Base-by-base conservation (phyloP, 139 green algal species). In the Diplosphaera chodatii region DNA sequence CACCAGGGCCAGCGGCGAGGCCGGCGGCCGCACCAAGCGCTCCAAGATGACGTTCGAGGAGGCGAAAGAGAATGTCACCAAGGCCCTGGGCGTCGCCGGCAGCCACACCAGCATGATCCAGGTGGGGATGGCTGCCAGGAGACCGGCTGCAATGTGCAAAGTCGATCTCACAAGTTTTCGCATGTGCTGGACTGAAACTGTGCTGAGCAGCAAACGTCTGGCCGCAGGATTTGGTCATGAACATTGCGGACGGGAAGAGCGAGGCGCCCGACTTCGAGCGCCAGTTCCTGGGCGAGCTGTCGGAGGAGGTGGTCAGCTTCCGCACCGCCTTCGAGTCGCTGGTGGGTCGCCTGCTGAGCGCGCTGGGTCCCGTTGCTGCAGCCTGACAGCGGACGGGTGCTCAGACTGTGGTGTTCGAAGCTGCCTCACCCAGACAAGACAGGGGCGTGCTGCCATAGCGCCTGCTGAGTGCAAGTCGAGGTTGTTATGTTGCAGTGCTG, bases 71-170 rank as follows among this genome's bases (percentile, higher is more conserved):
- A 25, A 23, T 3, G 48, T 59, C 48, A 59, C 48, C 48, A 59
- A 25, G 13, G 18, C 16, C 48, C 48, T 59, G 16, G 48, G 48
- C 18, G 48, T 59, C 48, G 48, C 48, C 8, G 48, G 48, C 48
- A 59, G 48, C 48, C 48, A 59, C 48, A 59, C 48, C 48, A 59
- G 48, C 48, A 59, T 59, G 48, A 59, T 59, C 48, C 48, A 59
- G 48, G 48, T 59, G 48, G 8, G 8, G 10, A 6, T n/a, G n/a
- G 10, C 37, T 6, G 6, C 37, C 37, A 48, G 6, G 6, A 6
- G 6, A 48, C 37, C 10, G 37, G 10, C 37, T 20, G 6, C 37
- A 48, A 10, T 20, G 6, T 6, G 37, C 37, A 48, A 48, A 20
- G 8, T 48, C 37, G 8, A 48, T 59, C 16, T 59, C 10, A 13